phyloP scores from a whole-genome alignment of 2,329 filamentous ascomycete species.

The Cryphonectria radicalis region DNA sequence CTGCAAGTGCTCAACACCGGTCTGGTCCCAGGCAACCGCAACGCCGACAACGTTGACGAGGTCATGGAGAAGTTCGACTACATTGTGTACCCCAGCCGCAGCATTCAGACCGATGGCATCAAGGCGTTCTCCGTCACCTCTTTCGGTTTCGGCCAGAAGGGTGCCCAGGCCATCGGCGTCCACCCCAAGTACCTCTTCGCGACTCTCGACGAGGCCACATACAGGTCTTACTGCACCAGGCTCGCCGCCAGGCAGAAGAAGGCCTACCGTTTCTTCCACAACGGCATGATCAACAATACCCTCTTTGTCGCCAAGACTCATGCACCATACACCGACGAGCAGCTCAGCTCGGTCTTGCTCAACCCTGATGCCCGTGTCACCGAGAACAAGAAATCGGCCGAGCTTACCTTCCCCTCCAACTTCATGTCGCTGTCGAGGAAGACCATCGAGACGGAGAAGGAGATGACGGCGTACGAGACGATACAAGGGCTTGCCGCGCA shows the following conservation, averaged over 20 bases:
- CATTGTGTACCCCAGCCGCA: constrained; percentile 94
- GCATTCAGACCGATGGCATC: constrained; percentile 95
- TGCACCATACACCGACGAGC: constrained; percentile 85
- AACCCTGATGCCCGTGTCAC: constrained; percentile 90
- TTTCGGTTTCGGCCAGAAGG: constrained; percentile 99
- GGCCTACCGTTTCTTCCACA: constrained; percentile 98
- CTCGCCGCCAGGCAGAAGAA: constrained; percentile 96
- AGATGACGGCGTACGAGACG: constrained; percentile 71
- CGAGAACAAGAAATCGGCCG: constrained; percentile 82
- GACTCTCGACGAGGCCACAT: constrained; percentile 85
- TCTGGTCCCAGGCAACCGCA: constrained; percentile 94
- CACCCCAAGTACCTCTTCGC: constrained; percentile 96
- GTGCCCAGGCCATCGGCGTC: constrained; percentile 94
- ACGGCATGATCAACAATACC: constrained; percentile 95
- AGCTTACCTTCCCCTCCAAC: constrained; percentile 73
- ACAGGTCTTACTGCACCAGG: constrained; percentile 81
- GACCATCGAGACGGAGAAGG: constrained; percentile 49
- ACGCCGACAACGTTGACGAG: constrained; percentile 95
- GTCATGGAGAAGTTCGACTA: constrained; percentile 98
- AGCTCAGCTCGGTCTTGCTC: constrained; percentile 86
- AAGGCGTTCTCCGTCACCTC: constrained; percentile 99
- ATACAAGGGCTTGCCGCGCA: constrained; percentile 76
- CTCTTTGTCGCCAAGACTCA: constrained; percentile 95
- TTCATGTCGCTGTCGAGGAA: constrained; percentile 69
- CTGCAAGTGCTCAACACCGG: constrained; percentile 94